These are phyloP conservation scores for Lichtheimia ornata DNA, from an alignment of 371 early-diverging fungal species.

Conservation along the genomic window DNA sequence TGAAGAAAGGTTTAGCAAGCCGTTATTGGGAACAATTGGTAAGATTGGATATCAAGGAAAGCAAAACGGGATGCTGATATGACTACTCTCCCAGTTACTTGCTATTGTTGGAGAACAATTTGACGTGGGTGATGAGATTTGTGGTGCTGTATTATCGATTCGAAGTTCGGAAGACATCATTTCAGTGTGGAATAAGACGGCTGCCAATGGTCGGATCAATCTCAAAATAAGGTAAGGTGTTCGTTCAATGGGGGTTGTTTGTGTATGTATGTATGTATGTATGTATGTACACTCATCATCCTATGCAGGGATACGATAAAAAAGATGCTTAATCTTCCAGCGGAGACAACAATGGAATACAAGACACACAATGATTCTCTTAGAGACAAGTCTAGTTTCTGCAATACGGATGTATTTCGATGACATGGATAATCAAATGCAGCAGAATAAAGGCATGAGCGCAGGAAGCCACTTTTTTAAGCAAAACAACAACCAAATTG, in stretches of 20 bases:
- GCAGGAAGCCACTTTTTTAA: too few relatives aligned
- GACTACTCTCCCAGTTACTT: constrained; percentile 56
- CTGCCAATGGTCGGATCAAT: constrained; percentile 82
- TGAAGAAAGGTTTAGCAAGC: constrained; percentile 92
- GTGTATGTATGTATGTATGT: too few relatives aligned
- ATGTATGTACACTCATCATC: too few relatives aligned
- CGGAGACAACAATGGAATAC: constrained; percentile 92
- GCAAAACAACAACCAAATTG: too few relatives aligned
- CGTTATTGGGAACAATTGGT: constrained; percentile 94
- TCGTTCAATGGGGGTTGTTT: too few relatives aligned
- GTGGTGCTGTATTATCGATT: constrained; percentile 95
- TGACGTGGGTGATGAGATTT: constrained; percentile 87
- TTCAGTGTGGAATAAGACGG: constrained; percentile 92
- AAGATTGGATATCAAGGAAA: constrained; percentile 10
- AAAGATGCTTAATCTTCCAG: constrained; percentile 78
- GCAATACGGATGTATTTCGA: constrained; percentile 84
- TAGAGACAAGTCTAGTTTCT: constrained; percentile 88
- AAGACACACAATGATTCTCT: constrained; percentile 91
- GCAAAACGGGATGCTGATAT: background rate
- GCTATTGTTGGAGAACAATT: constrained; percentile 94
- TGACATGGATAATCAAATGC: constrained; percentile 25
- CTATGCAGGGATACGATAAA: constrained; percentile 82
- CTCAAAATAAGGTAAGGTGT: constrained; percentile 69
- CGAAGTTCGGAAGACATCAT: constrained; percentile 93
- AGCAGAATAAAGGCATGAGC: too few relatives aligned